Conservation (phyloP, 2,329 filamentous ascomycete species). For the Drechslera avenae region DNA sequence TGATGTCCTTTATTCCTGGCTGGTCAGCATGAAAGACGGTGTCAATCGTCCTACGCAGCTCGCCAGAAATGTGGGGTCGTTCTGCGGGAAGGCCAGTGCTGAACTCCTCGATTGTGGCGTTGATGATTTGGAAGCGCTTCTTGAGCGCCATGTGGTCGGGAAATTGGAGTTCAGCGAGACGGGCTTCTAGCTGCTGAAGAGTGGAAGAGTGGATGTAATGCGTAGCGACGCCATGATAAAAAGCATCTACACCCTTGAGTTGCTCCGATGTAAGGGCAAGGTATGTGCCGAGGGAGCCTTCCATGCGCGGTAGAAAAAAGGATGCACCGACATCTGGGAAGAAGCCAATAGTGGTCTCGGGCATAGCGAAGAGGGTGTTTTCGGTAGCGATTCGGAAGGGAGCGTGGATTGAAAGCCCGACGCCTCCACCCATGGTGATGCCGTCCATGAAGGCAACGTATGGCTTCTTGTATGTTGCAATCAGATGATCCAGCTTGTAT, state of each 20-base stretch:
- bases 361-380: conserved; percentile 95
- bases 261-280: conserved; percentile 88
- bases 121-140: conserved; percentile 73
- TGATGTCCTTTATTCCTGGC: conserved; percentile 70
- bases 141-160: conserved; percentile 70
- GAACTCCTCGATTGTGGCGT: conserved; percentile 90
- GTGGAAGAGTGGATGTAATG: conserved; percentile 94
- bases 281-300: conserved; percentile 87
- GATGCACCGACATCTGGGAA: conserved; percentile 97
- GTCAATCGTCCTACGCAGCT: conserved; percentile 81
- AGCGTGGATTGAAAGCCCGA: conserved; percentile 91
- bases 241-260: conserved; percentile 80
- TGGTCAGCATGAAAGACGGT: conserved; percentile 59
- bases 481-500: conserved; percentile 94
- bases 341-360: conserved; percentile 96
- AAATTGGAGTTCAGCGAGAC: conserved; percentile 88
- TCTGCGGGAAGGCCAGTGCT: conserved; percentile 77
- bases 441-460: conserved; percentile 97
- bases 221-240: conserved; percentile 90
- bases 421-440: conserved; percentile 97
- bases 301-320: conserved; percentile 91
- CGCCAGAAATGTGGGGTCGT: conserved; percentile 61
- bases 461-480: conserved; percentile 91
- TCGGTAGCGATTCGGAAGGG: conserved; percentile 97
- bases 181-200: conserved; percentile 78